Evolutionary conservation across 257 asterid species (phyloP), one percentile per base, ranked within the genome.

Genomic region (Prunella vulgaris): DNA sequence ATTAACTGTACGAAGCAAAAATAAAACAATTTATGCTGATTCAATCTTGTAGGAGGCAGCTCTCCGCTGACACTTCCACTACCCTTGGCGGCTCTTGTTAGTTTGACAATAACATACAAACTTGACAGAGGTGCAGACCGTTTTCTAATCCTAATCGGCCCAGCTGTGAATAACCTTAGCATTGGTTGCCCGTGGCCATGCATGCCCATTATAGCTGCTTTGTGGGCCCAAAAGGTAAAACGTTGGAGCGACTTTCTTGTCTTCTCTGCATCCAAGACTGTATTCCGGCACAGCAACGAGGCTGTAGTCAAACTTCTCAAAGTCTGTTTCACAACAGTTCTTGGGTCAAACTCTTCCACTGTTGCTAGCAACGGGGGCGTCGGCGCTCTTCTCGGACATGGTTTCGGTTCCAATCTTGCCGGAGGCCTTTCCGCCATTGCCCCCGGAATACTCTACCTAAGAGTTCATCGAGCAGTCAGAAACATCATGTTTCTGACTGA

Each of bases 181-280:
- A 78, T 88, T 12, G 77, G 95, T 75, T 94, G 96, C 77, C 99
- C 99, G 7, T 94, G 98, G 99, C 99, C 99, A 61, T 85, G 98
- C 77, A 91, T 94, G 99, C 85, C 96, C 35, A 79, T 94, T 69
- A 78, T 84, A 72, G 79, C 88, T 53, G 83, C 99, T 30, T 76
- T 94, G 48, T 94, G 99, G 99, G 78, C 89, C 44, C 97, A 89
- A 72, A 94, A 94, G 84, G 96, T 87, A 30, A 94, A 86, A 76
- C 95, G 96, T 20, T 94, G 99, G 99, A 85, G 85, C 38, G 97
- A 91, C 82, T 91, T 82, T 71, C 80, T 91, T n/a, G 86, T 91
- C 53, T 91, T 86, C 84, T 80, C 90, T 17, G 97, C 98, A 32
- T 86, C 96, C 27, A 87, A 88, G 65, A 83, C 95, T 1, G 97